Percentiles rank a stretch among this genome's conserved stretches.
phyloP scores from a whole-genome alignment of 371 early-diverging fungal genomes.

The Apophysomyces sp. region DNA sequence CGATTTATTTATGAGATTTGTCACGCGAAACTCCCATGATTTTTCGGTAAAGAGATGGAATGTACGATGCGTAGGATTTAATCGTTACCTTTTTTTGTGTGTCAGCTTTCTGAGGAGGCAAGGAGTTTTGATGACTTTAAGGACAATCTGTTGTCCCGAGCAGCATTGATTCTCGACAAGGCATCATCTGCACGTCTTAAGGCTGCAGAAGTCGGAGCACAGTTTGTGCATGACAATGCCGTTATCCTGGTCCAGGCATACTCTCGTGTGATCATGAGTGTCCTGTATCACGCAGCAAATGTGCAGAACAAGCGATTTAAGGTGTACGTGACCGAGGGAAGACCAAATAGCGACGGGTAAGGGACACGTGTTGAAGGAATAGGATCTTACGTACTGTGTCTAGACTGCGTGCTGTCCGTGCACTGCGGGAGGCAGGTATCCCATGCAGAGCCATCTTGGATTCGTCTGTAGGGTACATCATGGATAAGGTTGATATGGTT shows the following conservation, averaged over 20 bases:
- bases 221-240: conserved; percentile 87
- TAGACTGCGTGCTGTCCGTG: conserved; percentile 74
- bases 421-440: conserved; percentile 76
- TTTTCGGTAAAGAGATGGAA: conserved; percentile 53
- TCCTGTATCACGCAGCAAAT: conserved; percentile 77
- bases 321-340: conserved; percentile 84
- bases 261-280: conserved; percentile 89
- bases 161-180: conserved; percentile 71
- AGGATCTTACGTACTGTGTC: not conserved
- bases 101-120: conserved; percentile 34
- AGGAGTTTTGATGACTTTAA: conserved; percentile 77
- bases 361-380: not conserved
- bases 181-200: conserved; percentile 70
- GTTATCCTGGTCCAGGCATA: conserved; percentile 93
- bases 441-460: conserved; percentile 89
- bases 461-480: conserved; percentile 90
- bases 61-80: no score
- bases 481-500: conserved; percentile 92
- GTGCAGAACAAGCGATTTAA: conserved; percentile 80
- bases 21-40: conserved; percentile 70
- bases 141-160: conserved; percentile 68
- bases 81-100: not conserved
- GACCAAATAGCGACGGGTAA: conserved; percentile 82
- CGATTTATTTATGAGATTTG: conserved; percentile 83
- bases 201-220: conserved; percentile 82